Percentiles rank a stretch among this genome's conserved stretches.
phyloP scores from a whole-genome alignment of 768 basidiomycete genomes.

The Coprinopsis marcescibilis region DNA sequence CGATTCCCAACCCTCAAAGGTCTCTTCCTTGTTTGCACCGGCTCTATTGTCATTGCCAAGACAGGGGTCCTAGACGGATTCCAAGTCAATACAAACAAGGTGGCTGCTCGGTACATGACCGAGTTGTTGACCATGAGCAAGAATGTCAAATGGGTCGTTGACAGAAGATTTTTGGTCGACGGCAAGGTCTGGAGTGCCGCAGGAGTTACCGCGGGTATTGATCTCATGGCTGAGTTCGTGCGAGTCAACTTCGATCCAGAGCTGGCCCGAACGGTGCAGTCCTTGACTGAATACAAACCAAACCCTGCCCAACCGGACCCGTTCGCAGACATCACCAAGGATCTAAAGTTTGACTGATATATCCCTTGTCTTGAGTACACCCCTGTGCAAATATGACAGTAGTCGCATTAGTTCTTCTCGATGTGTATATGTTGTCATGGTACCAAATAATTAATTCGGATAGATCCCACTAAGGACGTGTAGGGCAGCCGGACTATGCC shows the following conservation, averaged over 20 bases:
- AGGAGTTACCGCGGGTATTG: conserved; percentile 21
- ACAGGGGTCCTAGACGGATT: conserved; percentile 22
- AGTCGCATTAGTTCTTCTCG: too few species aligned
- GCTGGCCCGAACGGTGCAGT: conserved; percentile 15
- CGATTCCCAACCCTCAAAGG: conserved; percentile 15
- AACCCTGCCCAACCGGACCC: conserved; percentile 20
- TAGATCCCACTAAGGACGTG: too few species aligned
- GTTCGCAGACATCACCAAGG: conserved; percentile 18
- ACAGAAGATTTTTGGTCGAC: conserved; percentile 20
- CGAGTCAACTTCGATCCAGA: conserved; percentile 18
- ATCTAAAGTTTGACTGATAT: conserved; percentile 15
- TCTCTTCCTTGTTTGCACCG: conserved; percentile 22
- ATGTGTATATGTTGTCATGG: too few species aligned
- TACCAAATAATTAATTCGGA: too few species aligned
- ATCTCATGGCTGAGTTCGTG: conserved; percentile 22
- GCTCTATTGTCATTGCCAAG: conserved; percentile 17
- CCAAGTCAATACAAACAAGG: conserved; percentile 20
- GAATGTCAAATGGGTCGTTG: conserved; percentile 22
- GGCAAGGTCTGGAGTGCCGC: conserved; percentile 24
- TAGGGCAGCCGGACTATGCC: too few species aligned
- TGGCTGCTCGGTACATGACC: conserved; percentile 8
- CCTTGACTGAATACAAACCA: conserved; percentile 17
- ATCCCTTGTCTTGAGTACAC: too few species aligned
- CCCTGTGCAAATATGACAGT: too few species aligned
- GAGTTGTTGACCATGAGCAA: conserved; percentile 11